Base-by-base conservation (phyloP, 371 early-diverging fungal species). In the Mucor racemosus region DNA sequence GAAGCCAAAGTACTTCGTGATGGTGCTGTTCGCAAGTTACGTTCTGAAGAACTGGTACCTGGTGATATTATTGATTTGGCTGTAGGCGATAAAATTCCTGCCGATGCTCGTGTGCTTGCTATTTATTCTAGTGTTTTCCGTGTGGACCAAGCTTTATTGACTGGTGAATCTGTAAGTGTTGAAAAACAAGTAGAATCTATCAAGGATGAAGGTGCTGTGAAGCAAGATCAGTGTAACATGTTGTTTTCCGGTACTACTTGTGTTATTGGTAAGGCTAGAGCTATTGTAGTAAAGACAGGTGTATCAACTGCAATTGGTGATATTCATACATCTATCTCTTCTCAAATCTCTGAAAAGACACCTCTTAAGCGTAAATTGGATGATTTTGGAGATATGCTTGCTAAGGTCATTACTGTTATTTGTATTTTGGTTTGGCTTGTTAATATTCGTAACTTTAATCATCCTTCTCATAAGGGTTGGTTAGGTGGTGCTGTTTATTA, bases 341-440 rank as follows among this genome's bases (percentile, higher is more conserved):
- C 88, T 46, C 93, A 94, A 70, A 91, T 90, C 48, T 85, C 93
- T 41, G 96, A 96, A 77, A 94, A 94, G 79, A 97, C 98, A 8
- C 98, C 99, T 21, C 78, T 99, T 48, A 97, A 99, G 84, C 87
- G 88, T 64, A 94, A 95, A 71, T 82, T 99, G 41, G 98, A 97
- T 72, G 98, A 96, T 58, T 97, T 98, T 88, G 99, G 98, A 75
- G 98, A 97, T 72, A 86, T 88, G 77, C 87, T 98, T 61, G 97
- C 99, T 57, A 93, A 94, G 74, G 93, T 96, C 54, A 98, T 98
- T 75, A 85, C 95, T 10, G 89, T 97, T 34, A 91, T 99, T 66
- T 98, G 99, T 77, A 81, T 98, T 38, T 85, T 99, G 31, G 98
- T 98, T 56, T 99, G 98, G 99, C 70, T 94, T 39, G 96, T 98